Percentiles rank a stretch among this genome's conserved stretches.
These are phyloP conservation scores for Pholiota molesta DNA, from an alignment of 768 basidiomycete genomes.

Conservation along the genomic window DNA sequence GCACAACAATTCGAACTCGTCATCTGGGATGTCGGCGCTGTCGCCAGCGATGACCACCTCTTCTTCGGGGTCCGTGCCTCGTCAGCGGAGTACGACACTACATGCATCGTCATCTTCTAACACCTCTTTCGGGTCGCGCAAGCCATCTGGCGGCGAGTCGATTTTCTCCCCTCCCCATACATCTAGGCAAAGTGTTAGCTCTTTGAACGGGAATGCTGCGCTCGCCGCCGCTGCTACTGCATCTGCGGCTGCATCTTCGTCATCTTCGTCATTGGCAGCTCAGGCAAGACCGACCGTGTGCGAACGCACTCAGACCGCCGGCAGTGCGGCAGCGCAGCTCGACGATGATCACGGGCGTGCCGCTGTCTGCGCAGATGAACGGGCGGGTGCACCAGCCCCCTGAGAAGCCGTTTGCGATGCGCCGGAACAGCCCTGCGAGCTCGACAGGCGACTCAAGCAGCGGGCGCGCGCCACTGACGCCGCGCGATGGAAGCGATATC, in stretches of 20 bases:
- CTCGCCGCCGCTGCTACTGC: neutral
- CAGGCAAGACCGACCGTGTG: constrained; percentile 15
- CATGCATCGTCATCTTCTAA: constrained; percentile 32
- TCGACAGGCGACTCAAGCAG: constrained; percentile 87
- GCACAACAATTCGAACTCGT: constrained; percentile 9
- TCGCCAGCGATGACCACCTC: neutral
- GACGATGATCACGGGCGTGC: constrained; percentile 39
- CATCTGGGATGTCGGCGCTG: constrained; percentile 6
- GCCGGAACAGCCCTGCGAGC: constrained; percentile 75
- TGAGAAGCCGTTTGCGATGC: constrained; percentile 58
- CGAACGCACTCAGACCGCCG: constrained; percentile 18
- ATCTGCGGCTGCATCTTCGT: neutral
- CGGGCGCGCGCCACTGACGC: constrained; percentile 74
- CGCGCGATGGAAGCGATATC: constrained; percentile 76
- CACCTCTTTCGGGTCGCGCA: constrained; percentile 20
- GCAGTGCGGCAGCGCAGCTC: constrained; percentile 40
- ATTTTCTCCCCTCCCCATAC: constrained; percentile 6
- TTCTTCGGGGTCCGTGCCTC: constrained; percentile 7
- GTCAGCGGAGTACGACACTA: constrained; percentile 46
- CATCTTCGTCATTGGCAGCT: neutral
- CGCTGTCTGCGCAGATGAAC: constrained; percentile 27
- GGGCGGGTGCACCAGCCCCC: constrained; percentile 24
- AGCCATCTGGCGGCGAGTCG: constrained; percentile 18
- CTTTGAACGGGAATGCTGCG: constrained; percentile 4
- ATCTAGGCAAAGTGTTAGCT: constrained; percentile 3